phyloP scores from a whole-genome alignment of 1,284 basidiomycete species.

The Xerocomus amazonicus region DNA sequence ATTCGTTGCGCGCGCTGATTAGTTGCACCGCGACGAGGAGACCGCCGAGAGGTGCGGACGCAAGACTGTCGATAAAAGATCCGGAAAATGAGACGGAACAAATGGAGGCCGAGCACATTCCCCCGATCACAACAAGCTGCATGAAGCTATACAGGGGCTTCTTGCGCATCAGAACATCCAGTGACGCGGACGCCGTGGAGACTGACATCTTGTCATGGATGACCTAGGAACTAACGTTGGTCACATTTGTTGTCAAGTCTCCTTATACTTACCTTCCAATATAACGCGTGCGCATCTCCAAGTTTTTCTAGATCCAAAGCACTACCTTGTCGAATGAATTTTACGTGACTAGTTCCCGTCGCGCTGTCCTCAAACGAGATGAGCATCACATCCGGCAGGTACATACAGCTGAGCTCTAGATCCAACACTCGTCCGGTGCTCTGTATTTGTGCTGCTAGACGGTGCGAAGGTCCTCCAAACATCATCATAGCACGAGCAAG shows the following conservation, averaged over 20 bases:
- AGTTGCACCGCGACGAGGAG: slow-evolving; percentile 77
- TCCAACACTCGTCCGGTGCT: slow-evolving; percentile 85
- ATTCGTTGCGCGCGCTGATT: slow-evolving; percentile 71
- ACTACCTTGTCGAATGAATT: slow-evolving; percentile 77
- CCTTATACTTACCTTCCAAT: slow-evolving; percentile 65
- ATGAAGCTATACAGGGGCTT: slow-evolving; percentile 60
- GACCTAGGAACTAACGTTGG: slow-evolving; percentile 43
- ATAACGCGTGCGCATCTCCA: slow-evolving; percentile 71
- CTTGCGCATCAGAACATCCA: slow-evolving; percentile 76
- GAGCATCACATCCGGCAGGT: slow-evolving; percentile 81
- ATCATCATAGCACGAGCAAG: slow-evolving; percentile 90
- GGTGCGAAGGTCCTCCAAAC: slow-evolving; percentile 91
- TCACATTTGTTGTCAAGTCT: neutral
- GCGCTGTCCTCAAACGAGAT: slow-evolving; percentile 80
- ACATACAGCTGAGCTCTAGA: slow-evolving; percentile 80
- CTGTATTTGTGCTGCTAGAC: slow-evolving; percentile 84
- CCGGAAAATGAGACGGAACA: slow-evolving; percentile 70
- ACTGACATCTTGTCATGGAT: slow-evolving; percentile 86
- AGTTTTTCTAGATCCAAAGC: slow-evolving; percentile 78
- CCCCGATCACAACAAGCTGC: slow-evolving; percentile 75
- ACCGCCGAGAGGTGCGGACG: slow-evolving; percentile 77
- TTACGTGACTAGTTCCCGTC: slow-evolving; percentile 85
- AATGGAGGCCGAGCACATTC: slow-evolving; percentile 79
- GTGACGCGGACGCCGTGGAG: slow-evolving; percentile 68
- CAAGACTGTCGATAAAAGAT: slow-evolving; percentile 77